phyloP scores from a whole-genome alignment of 139 green algal genomes.

The Chlamydomonas applanata region DNA sequence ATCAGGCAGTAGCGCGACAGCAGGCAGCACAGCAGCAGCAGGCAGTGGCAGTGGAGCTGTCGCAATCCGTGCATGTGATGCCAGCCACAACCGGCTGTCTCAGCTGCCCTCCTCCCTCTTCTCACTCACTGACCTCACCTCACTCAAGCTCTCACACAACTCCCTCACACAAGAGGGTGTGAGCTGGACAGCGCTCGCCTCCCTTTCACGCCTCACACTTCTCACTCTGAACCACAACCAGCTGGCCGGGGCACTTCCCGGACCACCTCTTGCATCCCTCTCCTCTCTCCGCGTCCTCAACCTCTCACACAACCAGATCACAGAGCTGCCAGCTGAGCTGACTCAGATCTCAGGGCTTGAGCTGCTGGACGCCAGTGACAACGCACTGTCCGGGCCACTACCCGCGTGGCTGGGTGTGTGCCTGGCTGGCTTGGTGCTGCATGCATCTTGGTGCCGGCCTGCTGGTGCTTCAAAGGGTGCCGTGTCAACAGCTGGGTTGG shows the following conservation, averaged over 20 bases:
- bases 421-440: constrained; percentile 24
- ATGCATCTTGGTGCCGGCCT: no score
- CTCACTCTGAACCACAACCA: constrained; percentile 3
- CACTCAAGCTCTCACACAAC: constrained; percentile 48
- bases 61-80: constrained; percentile 32
- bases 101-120: constrained; percentile 24
- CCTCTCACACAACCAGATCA: constrained; percentile 46
- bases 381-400: constrained; percentile 43
- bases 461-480: no score
- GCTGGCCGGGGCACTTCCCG: constrained; percentile 7
- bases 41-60: not conserved
- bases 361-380: constrained; percentile 34
- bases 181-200: constrained; percentile 25
- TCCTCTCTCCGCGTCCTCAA: constrained; percentile 20
- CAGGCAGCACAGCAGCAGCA: not conserved
- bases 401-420: constrained; percentile 22
- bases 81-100: constrained; percentile 43
- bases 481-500: no score
- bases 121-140: constrained; percentile 34
- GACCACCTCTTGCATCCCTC: constrained; percentile 10
- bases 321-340: constrained; percentile 29
- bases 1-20: not conserved
- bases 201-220: constrained; percentile 23
- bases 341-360: constrained; percentile 18
- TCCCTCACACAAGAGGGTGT: constrained; percentile 30